Base-by-base conservation (phyloP, 345 rosid genomes). In the Nasturtium officinale region DNA sequence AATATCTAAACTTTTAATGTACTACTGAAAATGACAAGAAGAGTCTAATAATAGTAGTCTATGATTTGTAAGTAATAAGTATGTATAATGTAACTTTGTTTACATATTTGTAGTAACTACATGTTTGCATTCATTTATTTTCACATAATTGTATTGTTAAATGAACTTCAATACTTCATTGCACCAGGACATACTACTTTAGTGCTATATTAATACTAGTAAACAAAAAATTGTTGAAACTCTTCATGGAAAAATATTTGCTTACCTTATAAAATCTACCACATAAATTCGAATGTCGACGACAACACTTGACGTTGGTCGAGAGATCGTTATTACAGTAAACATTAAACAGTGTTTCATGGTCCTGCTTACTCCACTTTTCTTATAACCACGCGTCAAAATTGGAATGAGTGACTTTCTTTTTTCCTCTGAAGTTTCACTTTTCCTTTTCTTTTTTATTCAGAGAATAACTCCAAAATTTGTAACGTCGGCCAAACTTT, bases 401-500 rank as follows among this genome's bases (percentile, higher is more conserved):
- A 16, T 21, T 18, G 29, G 15, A 48, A 60, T 23, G 23, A 1
- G 25, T 46, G 30, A 29, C 57, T 25, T 17, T 8, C 6, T 58
- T 47, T 48, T 50, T 26, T 40, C 30, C 42, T 7, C 18, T 28
- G n/a, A 35, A 71, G 12, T 28, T n/a, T 43, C 75, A 50, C 53
- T 42, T 51, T 73, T 43, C 40, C 8, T 20, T 38, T 18, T 35
- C 38, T 7, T 0, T 18, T 43, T 21, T 30, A 33, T 46, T 56
- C 23, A 2, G 3, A 33, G 42, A 56, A 56, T 73, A 43, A 16
- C 8, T 59, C 59, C 30, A 56, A 65, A 13, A 7, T 15, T 43
- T 15, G 4, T 5, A 15, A 65, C 61, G 78, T 75, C 78, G 78
- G 78, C 78, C 61, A 8, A 66, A 67, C n/a, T 9, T 48, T 56